Conservation (phyloP, 805 yeast genomes). For the Nakazawaea pomicola region DNA sequence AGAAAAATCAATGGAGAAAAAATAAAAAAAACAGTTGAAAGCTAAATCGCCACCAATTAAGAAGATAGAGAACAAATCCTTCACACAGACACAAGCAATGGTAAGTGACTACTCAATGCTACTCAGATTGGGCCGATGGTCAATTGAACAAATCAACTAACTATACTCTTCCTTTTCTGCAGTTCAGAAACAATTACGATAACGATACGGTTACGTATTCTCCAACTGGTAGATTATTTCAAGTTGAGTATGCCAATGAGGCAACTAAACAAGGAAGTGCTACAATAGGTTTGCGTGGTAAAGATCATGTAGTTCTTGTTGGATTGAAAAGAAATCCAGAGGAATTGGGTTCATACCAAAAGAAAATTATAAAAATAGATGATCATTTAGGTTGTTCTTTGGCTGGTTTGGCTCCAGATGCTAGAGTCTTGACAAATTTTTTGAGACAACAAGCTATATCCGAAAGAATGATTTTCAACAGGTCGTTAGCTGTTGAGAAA, state of each 20-base stretch:
- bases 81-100: background rate
- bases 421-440: slow-evolving; percentile 85
- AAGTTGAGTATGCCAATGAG: slow-evolving; percentile 84
- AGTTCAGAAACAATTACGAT: slow-evolving; percentile 97
- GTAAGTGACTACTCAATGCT: too few relatives aligned
- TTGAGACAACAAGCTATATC: slow-evolving; percentile 89
- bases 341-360: slow-evolving; percentile 94
- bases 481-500: slow-evolving; percentile 76
- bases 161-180: background rate
- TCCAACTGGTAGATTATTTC: slow-evolving; percentile 89
- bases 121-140: too few relatives aligned
- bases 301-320: slow-evolving; percentile 83
- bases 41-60: slow-evolving; percentile 5
- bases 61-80: background rate
- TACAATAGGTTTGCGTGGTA: slow-evolving; percentile 88
- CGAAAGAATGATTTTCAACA: slow-evolving; percentile 76
- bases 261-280: slow-evolving; percentile 98
- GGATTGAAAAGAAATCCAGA: slow-evolving; percentile 96
- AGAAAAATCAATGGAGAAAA: too few relatives aligned
- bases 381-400: slow-evolving; percentile 91
- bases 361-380: slow-evolving; percentile 87
- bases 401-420: slow-evolving; percentile 98
- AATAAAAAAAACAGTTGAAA: too few relatives aligned
- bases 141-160: background rate
- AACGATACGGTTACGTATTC: slow-evolving; percentile 98